Conservation (phyloP, 306 rosid genomes). For the Vicia faba region DNA sequence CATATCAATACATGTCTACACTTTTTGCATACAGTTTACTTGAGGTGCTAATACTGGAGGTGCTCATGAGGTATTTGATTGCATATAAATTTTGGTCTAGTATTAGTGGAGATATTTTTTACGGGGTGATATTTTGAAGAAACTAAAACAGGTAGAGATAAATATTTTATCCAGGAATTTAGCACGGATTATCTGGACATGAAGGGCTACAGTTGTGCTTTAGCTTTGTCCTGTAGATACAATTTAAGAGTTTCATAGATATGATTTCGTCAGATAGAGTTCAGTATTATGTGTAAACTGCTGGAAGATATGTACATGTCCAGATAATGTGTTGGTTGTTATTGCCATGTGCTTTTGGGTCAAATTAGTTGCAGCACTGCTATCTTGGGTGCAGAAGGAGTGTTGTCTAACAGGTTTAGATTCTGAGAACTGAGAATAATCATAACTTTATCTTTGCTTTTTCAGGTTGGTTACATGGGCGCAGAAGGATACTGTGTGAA, state of each 20-base stretch:
- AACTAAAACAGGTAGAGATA: conserved; percentile 22
- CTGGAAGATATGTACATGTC: conserved; percentile 1
- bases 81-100: conserved; percentile 42
- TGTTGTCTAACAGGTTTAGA: conserved; percentile 25
- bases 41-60: too few species aligned
- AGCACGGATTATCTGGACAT: conserved; percentile 6
- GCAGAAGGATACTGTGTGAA: conserved; percentile 98
- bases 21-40: too few species aligned
- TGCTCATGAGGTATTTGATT: conserved; percentile 77
- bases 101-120: conserved; percentile 14
- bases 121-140: conserved; percentile 8
- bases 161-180: conserved; percentile 17
- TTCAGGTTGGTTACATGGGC: conserved; percentile 88
- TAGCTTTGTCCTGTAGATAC: conserved; percentile 28
- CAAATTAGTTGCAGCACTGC: neutral
- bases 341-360: conserved; percentile 23
- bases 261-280: neutral
- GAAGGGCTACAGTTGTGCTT: conserved; percentile 1
- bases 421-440: conserved; percentile 33
- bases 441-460: conserved; percentile 29
- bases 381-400: neutral
- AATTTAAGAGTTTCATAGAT: conserved; percentile 14
- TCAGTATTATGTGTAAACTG: conserved; percentile 6
- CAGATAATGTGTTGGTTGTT: conserved; percentile 8
- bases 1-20: too few species aligned